Base-by-base conservation (phyloP, 805 yeast species). In the Metschnikowia lachancei region DNA sequence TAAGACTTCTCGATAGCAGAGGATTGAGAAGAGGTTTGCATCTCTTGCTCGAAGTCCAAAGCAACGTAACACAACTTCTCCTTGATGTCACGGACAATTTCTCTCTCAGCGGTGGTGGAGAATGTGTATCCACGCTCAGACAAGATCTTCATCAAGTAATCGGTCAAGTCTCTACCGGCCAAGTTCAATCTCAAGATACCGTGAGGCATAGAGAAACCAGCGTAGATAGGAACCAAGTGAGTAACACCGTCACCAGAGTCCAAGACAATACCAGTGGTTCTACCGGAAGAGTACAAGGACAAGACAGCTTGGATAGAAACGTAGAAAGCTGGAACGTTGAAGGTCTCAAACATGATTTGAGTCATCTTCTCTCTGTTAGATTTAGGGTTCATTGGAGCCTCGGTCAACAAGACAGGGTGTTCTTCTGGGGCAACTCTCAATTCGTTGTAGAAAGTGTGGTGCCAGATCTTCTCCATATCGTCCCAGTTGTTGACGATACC, bases 191-290 rank as follows among this genome's bases (percentile, higher is more conserved):
- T 90, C 81, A 87, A 82, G 71, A 94, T 94, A 73, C 97, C 98
- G 76, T 92, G 97, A 68, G 97, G 96, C 71, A 94, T 82, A 52
- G 98, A 87, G 96, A 91, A 94, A 81, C 99, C 99, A 63, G 97
- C 96, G 78, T 94, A 94, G 72, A 94, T 92, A 76, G 99, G 99
- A 59, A 94, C 99, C 76, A 92, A 97, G 95, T 92, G 98, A 67
- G 98, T 91, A 65, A 94, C 98, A 88, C 99, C 99, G 72, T 92
- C 99, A 85, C 99, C 99, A 58, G 97, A 91, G 81, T 92, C 99
- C 73, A 94, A 83, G 59, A 94, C 99, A 67, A 92, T 91, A 89
- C 99, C 99, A 60, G 99, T 94, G 65, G 98, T 95, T 87, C 98
- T 92, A 82, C 99, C 99, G 58, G 98, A 91, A 48, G 99, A 90